phyloP scores from a whole-genome alignment of 1,284 basidiomycete species.

The Sporisorium sorghi region DNA sequence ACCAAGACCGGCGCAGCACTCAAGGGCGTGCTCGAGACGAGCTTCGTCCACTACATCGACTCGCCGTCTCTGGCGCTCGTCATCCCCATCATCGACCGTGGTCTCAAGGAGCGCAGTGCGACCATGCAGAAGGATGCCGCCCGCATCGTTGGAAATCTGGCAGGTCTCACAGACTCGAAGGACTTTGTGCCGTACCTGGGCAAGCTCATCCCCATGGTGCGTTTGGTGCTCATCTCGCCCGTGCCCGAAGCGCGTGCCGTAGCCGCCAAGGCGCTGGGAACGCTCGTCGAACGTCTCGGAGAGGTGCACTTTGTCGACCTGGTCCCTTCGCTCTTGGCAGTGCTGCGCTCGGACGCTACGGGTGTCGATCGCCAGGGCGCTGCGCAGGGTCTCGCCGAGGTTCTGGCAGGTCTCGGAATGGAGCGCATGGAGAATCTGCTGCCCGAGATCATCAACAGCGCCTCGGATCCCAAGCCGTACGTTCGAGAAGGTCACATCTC shows the following conservation, averaged over 20 bases:
- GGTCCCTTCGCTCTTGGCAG: slow-evolving; percentile 87
- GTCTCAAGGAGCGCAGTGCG: slow-evolving; percentile 88
- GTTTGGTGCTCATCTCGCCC: slow-evolving; percentile 86
- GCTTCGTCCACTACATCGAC: slow-evolving; percentile 98
- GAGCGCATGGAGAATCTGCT: slow-evolving; percentile 93
- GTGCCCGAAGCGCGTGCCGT: slow-evolving; percentile 97
- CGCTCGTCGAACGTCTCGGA: slow-evolving; percentile 93
- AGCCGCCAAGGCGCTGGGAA: slow-evolving; percentile 96
- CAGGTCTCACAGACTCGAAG: slow-evolving; percentile 89
- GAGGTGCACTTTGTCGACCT: slow-evolving; percentile 96
- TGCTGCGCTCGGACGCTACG: slow-evolving; percentile 90
- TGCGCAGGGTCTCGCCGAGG: slow-evolving; percentile 96
- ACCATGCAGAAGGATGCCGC: slow-evolving; percentile 95
- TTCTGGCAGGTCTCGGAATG: slow-evolving; percentile 94
- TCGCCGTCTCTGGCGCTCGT: slow-evolving; percentile 96
- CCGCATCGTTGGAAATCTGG: slow-evolving; percentile 94
- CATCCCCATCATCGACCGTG: slow-evolving; percentile 94
- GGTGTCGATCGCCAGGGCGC: slow-evolving; percentile 97
- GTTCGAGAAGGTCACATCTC: slow-evolving; percentile 99
- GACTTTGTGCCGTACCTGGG: slow-evolving; percentile 96
- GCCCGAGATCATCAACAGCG: slow-evolving; percentile 92
- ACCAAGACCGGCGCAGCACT: slow-evolving; percentile 87
- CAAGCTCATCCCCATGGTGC: slow-evolving; percentile 88
- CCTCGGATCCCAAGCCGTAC: slow-evolving; percentile 87
- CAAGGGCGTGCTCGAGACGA: slow-evolving; percentile 85